A percentile compares a stretch with the other conserved stretches of the same genome.
These are phyloP conservation scores for Hypomontagnella submonticulosa DNA, from an alignment of 495 filamentous ascomycete genomes.

Conservation along the genomic window DNA sequence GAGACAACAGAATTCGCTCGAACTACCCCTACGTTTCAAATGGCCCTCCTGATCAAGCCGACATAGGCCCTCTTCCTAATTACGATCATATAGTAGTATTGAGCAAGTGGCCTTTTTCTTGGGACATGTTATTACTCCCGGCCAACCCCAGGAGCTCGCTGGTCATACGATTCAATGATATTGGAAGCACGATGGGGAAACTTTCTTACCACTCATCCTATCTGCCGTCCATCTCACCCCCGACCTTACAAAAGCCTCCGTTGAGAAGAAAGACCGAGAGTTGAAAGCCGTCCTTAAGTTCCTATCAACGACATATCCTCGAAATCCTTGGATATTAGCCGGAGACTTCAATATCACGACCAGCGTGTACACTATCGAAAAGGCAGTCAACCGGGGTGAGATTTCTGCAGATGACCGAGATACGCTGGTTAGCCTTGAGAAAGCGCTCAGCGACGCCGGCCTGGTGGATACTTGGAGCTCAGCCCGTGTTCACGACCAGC, in stretches of 20 bases:
- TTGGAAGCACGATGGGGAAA: constrained; percentile 39
- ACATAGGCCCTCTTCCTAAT: constrained; percentile 62
- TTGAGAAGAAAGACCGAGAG: constrained; percentile 62
- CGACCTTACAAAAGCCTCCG: constrained; percentile 63
- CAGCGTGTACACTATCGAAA: constrained; percentile 61
- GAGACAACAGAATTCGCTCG: constrained; percentile 54
- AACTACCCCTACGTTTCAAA: constrained; percentile 62
- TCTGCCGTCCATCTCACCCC: constrained; percentile 65
- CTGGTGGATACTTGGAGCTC: constrained; percentile 58
- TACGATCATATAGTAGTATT: constrained; percentile 66
- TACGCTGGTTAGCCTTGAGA: constrained; percentile 50
- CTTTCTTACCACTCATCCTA: constrained; percentile 52
- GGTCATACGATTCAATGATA: constrained; percentile 53
- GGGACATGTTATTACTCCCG: constrained; percentile 58
- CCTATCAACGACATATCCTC: constrained; percentile 48
- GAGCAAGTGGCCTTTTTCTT: constrained; percentile 60
- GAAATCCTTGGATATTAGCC: constrained; percentile 61
- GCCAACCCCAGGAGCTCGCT: constrained; percentile 63
- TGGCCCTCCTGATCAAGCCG: constrained; percentile 59
- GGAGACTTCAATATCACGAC: constrained; percentile 70
- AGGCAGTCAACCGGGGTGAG: constrained; percentile 55
- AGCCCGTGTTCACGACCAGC: constrained; percentile 38
- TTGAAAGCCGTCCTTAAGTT: constrained; percentile 57
- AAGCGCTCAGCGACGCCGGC: constrained; percentile 45
- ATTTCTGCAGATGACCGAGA: constrained; percentile 54